Percentiles rank a stretch among this genome's conserved stretches.
Conservation (phyloP, 192 early-diverging fungal species). For the Coemansia sp. region DNA sequence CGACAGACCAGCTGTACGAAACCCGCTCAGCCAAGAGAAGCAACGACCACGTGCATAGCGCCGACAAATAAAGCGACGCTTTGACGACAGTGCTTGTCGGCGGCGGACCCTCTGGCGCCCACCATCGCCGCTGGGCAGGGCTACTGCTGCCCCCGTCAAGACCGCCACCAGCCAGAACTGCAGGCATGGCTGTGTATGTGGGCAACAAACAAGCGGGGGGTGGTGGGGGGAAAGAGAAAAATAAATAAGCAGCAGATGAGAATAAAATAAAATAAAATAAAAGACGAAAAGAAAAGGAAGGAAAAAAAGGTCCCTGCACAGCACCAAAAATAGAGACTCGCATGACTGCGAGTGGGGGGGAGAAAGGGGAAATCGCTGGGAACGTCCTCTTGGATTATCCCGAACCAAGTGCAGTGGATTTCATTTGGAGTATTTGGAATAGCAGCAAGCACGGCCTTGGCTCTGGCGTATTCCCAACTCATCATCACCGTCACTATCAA, state of each 20-base stretch:
- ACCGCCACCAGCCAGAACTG: background rate
- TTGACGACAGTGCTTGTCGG: background rate
- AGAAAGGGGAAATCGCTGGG: no score
- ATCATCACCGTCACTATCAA: no score
- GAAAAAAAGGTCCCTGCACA: background rate
- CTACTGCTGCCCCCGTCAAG: background rate
- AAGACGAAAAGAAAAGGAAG: background rate
- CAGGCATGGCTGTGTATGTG: background rate
- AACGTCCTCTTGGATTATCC: no score
- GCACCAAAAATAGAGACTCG: background rate
- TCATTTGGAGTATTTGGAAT: no score
- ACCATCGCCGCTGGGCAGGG: background rate
- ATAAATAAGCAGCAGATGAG: no score
- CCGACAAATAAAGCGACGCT: conserved; percentile 18
- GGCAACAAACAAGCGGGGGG: background rate
- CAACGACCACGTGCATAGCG: conserved; percentile 23
- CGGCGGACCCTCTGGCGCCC: background rate
- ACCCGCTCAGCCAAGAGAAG: conserved; percentile 4
- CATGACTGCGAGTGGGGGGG: no score
- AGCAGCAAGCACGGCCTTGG: no score
- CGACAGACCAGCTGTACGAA: conserved; percentile 5
- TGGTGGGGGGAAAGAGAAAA: background rate
- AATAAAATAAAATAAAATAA: conserved; percentile 3
- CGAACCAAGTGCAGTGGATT: no score
- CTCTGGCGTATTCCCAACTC: no score